A percentile compares a stretch with the other conserved stretches of the same genome.
Evolutionary conservation across 2,329 filamentous ascomycete species (phyloP).

Genomic region (Aspergillus jensenii): DNA sequence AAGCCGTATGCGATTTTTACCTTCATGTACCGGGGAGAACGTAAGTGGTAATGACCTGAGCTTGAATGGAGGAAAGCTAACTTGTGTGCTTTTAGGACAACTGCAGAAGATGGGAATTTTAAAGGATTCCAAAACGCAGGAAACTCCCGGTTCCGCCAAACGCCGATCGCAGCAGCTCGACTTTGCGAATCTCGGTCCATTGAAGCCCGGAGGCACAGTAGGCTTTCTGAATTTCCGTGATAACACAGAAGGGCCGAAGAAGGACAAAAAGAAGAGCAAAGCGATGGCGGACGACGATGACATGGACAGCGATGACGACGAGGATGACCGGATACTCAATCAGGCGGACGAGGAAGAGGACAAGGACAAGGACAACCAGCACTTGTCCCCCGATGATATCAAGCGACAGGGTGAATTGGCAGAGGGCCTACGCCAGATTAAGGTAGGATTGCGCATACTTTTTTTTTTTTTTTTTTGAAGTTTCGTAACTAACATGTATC

Average conservation of each 20-base stretch:
- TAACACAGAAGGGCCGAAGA: constrained; percentile 52
- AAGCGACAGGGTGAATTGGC: constrained; percentile 60
- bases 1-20: constrained; percentile 97
- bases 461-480: neutral
- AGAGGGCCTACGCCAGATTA: constrained; percentile 66
- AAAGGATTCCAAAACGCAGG: constrained; percentile 61
- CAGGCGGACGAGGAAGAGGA: constrained; percentile 63
- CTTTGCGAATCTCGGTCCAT: constrained; percentile 77
- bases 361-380: constrained; percentile 44
- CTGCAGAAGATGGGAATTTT: constrained; percentile 94
- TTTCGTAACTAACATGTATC: constrained; percentile 14
- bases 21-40: constrained; percentile 94
- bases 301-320: constrained; percentile 76
- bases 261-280: constrained; percentile 66
- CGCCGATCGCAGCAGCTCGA: constrained; percentile 80
- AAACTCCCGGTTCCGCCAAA: constrained; percentile 64
- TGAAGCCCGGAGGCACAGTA: constrained; percentile 83
- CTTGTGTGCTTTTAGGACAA: constrained; percentile 63
- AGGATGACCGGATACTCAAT: constrained; percentile 61
- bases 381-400: constrained; percentile 62
- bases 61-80: neutral
- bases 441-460: constrained; percentile 45
- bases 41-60: constrained; percentile 55
- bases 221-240: constrained; percentile 90
- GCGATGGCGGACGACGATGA: constrained; percentile 52